Evolutionary conservation across 2,329 filamentous ascomycete species (phyloP).

Genomic region (Colletotrichum filicis): DNA sequence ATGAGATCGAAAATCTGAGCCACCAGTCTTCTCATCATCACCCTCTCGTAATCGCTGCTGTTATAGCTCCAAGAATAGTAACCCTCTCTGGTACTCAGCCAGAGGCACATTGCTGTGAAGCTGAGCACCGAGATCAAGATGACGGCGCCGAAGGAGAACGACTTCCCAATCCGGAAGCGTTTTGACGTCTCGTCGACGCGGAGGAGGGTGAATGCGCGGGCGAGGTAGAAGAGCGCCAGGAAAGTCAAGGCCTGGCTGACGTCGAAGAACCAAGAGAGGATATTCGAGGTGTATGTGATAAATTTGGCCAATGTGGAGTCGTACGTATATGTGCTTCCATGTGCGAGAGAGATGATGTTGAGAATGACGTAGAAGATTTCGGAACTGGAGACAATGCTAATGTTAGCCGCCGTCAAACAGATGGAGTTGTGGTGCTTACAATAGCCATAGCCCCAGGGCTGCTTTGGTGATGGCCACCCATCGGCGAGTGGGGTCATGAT

Average conservation of each 20-base stretch:
- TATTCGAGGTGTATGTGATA: background rate
- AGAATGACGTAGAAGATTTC: background rate
- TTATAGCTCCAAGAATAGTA: background rate
- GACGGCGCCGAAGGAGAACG: background rate
- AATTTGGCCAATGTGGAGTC: background rate
- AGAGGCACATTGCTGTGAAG: constrained; percentile 4
- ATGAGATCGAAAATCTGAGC: background rate
- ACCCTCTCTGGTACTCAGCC: background rate
- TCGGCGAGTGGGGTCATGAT: constrained; percentile 39
- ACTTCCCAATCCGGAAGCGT: background rate
- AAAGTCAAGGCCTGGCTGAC: constrained; percentile 22
- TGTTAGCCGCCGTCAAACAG: background rate
- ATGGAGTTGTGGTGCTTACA: constrained; percentile 38
- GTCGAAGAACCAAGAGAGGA: background rate
- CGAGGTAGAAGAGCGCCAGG: constrained; percentile 32
- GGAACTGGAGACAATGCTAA: background rate
- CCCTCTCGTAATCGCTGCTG: background rate
- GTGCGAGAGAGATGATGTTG: background rate
- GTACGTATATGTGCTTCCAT: background rate
- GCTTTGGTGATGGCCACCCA: constrained; percentile 40
- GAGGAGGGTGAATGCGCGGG: constrained; percentile 17
- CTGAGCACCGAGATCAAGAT: constrained; percentile 15
- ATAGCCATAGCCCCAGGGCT: constrained; percentile 38
- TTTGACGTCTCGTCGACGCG: background rate
- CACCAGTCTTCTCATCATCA: background rate